Evolutionary conservation across 192 early-diverging fungal genomes (phyloP).

Genomic region (Coemansia sp.): DNA sequence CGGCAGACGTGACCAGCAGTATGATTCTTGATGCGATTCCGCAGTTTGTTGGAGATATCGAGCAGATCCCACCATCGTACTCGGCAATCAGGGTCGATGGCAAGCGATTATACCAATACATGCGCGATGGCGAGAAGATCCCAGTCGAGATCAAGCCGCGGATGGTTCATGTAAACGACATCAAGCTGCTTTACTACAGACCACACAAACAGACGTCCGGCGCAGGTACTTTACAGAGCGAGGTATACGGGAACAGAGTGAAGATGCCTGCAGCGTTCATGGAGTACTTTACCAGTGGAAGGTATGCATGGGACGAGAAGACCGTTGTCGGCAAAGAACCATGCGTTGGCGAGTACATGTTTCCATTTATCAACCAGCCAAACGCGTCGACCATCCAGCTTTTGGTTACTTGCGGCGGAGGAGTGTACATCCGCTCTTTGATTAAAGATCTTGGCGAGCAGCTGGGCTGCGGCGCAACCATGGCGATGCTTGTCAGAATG

Average conservation of each 20-base stretch:
- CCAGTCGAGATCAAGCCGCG: conserved; percentile 22
- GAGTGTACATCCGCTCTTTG: conserved; percentile 72
- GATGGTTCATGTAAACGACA: conserved; percentile 14
- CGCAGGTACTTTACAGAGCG: not conserved
- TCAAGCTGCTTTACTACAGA: conserved; percentile 29
- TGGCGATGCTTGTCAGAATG: conserved; percentile 62
- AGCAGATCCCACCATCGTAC: conserved; percentile 69
- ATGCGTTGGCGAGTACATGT: conserved; percentile 18
- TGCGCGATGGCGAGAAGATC: conserved; percentile 49
- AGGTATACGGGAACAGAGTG: conserved; percentile 10
- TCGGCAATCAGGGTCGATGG: conserved; percentile 71
- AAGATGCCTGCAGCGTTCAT: conserved; percentile 14
- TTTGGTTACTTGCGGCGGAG: conserved; percentile 63
- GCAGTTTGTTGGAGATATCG: conserved; percentile 60
- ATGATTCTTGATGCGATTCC: conserved; percentile 41
- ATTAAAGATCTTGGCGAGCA: conserved; percentile 64
- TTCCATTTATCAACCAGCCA: conserved; percentile 25
- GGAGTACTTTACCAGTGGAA: conserved; percentile 22
- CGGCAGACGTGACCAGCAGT: conserved; percentile 46
- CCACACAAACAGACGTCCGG: not conserved
- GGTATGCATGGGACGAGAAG: conserved; percentile 19
- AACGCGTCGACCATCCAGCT: conserved; percentile 57
- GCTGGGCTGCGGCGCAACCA: conserved; percentile 61
- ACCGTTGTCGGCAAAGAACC: not conserved
- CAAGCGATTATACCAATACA: conserved; percentile 71